phyloP scores from a whole-genome alignment of 306 rosid species.

The Crotalaria pallida region DNA sequence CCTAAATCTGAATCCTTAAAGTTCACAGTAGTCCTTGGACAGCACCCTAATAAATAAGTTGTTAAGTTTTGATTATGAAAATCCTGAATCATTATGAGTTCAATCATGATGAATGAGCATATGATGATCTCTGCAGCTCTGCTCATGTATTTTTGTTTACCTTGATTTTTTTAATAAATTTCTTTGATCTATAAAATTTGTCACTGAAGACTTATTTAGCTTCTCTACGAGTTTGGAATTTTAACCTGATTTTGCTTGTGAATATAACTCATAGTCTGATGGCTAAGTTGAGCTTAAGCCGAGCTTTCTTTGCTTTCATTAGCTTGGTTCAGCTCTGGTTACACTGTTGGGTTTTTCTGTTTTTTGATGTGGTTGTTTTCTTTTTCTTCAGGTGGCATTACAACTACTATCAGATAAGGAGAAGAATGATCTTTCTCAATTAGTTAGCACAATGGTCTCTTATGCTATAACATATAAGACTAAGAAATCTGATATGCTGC shows the following conservation, averaged over 20 bases:
- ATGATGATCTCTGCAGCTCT: background rate
- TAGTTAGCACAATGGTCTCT: constrained; percentile 80
- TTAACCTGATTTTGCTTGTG: constrained; percentile 1
- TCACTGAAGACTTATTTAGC: background rate
- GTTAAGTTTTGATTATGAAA: too few relatives aligned
- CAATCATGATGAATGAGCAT: background rate
- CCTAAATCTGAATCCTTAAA: background rate
- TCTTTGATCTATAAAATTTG: background rate
- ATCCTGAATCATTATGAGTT: too few relatives aligned
- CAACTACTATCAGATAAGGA: constrained; percentile 74
- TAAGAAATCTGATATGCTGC: constrained; percentile 40
- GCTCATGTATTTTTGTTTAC: background rate
- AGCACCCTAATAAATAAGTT: too few relatives aligned
- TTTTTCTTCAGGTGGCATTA: constrained; percentile 54
- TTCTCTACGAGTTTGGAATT: constrained; percentile 2
- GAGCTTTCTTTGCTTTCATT: constrained; percentile 5
- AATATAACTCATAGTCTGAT: constrained; percentile 3
- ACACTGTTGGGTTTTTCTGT: background rate
- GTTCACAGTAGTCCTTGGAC: background rate
- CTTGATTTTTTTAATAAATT: background rate
- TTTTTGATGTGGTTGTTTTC: constrained; percentile 28
- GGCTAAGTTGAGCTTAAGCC: background rate
- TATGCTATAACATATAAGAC: constrained; percentile 64
- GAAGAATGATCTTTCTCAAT: constrained; percentile 63
- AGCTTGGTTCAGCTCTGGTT: constrained; percentile 11